Evolutionary conservation across 345 rosid genomes (phyloP), one percentile per base, ranked within the genome.

Genomic region (Eucalyptus cloeziana): DNA sequence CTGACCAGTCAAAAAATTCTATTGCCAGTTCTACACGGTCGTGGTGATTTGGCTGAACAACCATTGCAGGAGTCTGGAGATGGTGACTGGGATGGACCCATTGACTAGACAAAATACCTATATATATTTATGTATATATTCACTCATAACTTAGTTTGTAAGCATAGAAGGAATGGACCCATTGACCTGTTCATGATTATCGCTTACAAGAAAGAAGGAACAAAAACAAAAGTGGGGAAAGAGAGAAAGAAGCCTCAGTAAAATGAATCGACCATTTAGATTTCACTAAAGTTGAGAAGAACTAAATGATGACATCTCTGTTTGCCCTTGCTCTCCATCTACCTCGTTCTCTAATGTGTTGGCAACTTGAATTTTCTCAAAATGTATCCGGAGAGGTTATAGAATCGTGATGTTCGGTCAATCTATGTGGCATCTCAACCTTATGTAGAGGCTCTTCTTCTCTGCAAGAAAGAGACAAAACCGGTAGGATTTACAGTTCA

Each of bases 371-470:
- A 37, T 33, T 71, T 37, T 71, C 81, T 71, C 81, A 71, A 25
- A 37, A 19, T 4, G 81, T 37, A 71, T 71, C 81, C 5, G 81
- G 81, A 71, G 81, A 71, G 8, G 7, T 71, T 71, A 37, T 10
- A 71, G 81, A 58, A 21, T 90, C 91, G 8, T 94, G 91, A 95
- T 96, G 92, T 96, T 94, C 21, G 99, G 96, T 97, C 96, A 95
- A 89, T 97, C 97, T 37, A 97, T 95, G 7, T 94, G 94, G 64
- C 99, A 96, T 76, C 98, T 98, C 92, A 96, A 89, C 92, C 99
- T 94, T 93, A 96, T 93, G 92, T 96, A 95, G 31, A 97, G 93
- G 93, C 96, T 96, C 95, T 96, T 97, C 95, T 96, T 96, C 81
- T 94, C 99, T 97, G 89, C 89, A 88, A 45, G 83, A 69, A 50